Evolutionary conservation across 352 stramenopile species (phyloP), one percentile per base, ranked within the genome.

Genomic region (Halophytophthora polymorphica): DNA sequence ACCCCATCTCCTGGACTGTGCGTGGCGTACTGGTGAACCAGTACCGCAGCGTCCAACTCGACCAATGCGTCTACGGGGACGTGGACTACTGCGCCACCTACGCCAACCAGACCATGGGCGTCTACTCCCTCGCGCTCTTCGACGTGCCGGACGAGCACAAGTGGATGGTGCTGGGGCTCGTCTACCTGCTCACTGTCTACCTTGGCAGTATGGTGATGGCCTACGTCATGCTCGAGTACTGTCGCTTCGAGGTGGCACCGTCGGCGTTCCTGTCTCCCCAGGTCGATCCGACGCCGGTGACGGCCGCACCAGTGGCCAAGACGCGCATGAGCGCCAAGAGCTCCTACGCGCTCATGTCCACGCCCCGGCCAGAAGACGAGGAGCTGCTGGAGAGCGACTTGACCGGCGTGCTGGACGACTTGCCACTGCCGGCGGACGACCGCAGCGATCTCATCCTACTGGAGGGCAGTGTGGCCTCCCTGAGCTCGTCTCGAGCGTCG

Each of bases 1-100:
- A 87, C 28, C 78, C 78, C 8, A 53, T 88, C 19, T 56, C 69
- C 21, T 88, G 73, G 71, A 52, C 52, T 17, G 50, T 62, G 1
- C 71, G 73, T 14, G 58, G 65, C 7, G 54, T 81, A 35, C 18
- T 72, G 19, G 59, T 79, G n/a, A 78, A 63, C 22, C 69, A 83
- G 35, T 85, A 79, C 40, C 50, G 64, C 38, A 68, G 58, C 39
- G 52, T 22, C 33, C 44, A 60, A 15, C 53, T 77, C 13, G 53
- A 66, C 28, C 63, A 61, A 3, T 78, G 71, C 22, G 54, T 61
- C 28, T 76, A 68, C 41, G 51, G 64, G 3, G 63, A 56, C 7
- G 64, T 82, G 7, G 49, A 79, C 29, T 84, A 80, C 39, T 80
- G 66, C 53, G 56, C 56, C 33, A 40, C 13, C 18, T 77, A 71